phyloP scores from a whole-genome alignment of 192 early-diverging fungal species.

The Backusella australiensis region DNA sequence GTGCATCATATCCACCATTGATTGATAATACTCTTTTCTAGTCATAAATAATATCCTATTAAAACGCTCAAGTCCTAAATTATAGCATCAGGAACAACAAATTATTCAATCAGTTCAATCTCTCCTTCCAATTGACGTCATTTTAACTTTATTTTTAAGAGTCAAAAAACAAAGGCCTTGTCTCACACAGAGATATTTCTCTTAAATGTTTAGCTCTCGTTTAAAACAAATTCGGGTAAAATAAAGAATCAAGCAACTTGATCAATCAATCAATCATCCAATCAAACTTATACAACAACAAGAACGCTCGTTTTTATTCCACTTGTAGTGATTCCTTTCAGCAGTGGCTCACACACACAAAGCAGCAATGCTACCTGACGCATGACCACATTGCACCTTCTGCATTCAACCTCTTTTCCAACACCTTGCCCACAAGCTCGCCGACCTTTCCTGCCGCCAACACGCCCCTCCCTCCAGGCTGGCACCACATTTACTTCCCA shows the following conservation, averaged over 20 bases:
- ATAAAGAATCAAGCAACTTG: not conserved
- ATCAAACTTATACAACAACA: not conserved
- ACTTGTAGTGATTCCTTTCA: not conserved
- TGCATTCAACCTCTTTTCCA: slow-evolving; percentile 36
- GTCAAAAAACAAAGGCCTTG: not conserved
- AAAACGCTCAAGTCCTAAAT: no score
- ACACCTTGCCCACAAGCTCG: slow-evolving; percentile 26
- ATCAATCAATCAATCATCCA: not conserved
- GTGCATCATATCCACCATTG: no score
- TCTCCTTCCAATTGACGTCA: no score
- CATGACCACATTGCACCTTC: slow-evolving; percentile 19
- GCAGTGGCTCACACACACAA: not conserved
- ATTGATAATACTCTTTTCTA: no score
- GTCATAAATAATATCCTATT: no score
- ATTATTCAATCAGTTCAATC: no score
- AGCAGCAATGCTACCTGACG: not conserved
- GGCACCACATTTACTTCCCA: slow-evolving; percentile 80
- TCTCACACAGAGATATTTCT: not conserved
- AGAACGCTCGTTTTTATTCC: not conserved
- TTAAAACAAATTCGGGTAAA: not conserved
- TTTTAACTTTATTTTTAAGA: no score
- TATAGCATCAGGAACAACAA: no score
- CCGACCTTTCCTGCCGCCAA: slow-evolving; percentile 32
- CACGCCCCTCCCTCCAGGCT: slow-evolving; percentile 63
- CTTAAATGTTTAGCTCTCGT: not conserved